phyloP scores from a whole-genome alignment of 2,329 filamentous ascomycete genomes.

The Venturia asperata region DNA sequence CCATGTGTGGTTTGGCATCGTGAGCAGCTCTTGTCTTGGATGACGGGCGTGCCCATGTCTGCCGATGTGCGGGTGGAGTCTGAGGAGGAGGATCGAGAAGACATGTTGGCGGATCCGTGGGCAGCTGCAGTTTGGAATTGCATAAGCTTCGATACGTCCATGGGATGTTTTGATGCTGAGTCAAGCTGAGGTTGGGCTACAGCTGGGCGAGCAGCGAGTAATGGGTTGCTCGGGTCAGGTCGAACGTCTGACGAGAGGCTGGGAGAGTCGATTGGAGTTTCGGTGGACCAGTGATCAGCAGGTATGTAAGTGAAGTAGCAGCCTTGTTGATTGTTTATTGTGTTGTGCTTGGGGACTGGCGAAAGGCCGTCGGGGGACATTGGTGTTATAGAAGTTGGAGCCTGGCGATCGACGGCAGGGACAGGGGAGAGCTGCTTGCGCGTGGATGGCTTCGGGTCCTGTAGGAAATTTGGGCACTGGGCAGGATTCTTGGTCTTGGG shows the following conservation, averaged over 20 bases:
- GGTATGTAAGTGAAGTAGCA: conserved; percentile 18
- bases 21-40: conserved; percentile 21
- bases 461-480: conserved; percentile 1
- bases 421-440: not conserved
- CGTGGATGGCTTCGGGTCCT: not conserved
- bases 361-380: not conserved
- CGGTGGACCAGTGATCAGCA: conserved; percentile 12
- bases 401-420: not conserved
- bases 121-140: conserved; percentile 35
- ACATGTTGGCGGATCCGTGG: conserved; percentile 1
- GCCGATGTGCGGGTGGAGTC: conserved; percentile 17
- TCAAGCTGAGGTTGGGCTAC: conserved; percentile 16
- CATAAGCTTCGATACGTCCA: conserved; percentile 33
- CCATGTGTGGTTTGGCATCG: conserved; percentile 23
- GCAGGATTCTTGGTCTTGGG: not conserved
- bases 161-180: conserved; percentile 24
- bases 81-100: conserved; percentile 10
- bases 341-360: not conserved
- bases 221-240: conserved; percentile 30
- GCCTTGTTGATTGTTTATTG: not conserved
- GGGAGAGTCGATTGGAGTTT: conserved; percentile 6
- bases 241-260: conserved; percentile 18
- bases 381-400: conserved; percentile 8
- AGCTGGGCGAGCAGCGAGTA: conserved; percentile 29
- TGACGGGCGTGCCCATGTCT: conserved; percentile 9